Base-by-base conservation (phyloP, 345 rosid species). In the Eutrema yunnanense region DNA sequence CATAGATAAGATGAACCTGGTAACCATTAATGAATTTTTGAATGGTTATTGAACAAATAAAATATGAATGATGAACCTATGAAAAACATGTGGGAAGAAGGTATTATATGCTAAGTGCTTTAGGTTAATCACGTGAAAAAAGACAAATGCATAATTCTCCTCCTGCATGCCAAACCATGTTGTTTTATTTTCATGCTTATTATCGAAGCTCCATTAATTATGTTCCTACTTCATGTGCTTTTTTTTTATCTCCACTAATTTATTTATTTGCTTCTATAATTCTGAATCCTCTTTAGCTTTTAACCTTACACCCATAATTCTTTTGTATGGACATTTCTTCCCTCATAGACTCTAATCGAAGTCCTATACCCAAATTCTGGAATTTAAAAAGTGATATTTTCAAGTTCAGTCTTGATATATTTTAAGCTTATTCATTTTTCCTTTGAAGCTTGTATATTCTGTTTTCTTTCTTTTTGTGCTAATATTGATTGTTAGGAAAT, bases 71-170 rank as follows among this genome's bases (percentile, higher is more conserved):
- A 54, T 67, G 16, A 51, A 46, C 62, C 48, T 32, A 26, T 50
- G 52, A 57, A 74, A 38, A 50, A 41, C 47, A 74, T 66, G 65
- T 50, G 55, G 34, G 27, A 47, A 49, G 61, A 32, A 30, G 19
- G 71, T 48, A 37, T 47, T 47, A 75, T 62, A 69, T 69, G 79
- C 61, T 48, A 62, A 69, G 61, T 70, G 61, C 53, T 63, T 62
- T 76, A 47, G 61, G 47, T 41, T 69, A 76, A 76, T 56, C 75
- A 76, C 75, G 75, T 76, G 75, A 69, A 69, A 62, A 73, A 70
- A 75, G 66, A 48, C 47, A 76, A 69, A 54, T 70, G 49, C 65
- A 69, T 76, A 70, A 76, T 76, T 62, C 61, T 63, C 41, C 13
- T 64, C 56, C 14, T 55, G 66, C 71, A 56, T 76, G 75, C 79